Evolutionary conservation across 2,329 filamentous ascomycete genomes (phyloP).

Genomic region (Penicillium sp.): DNA sequence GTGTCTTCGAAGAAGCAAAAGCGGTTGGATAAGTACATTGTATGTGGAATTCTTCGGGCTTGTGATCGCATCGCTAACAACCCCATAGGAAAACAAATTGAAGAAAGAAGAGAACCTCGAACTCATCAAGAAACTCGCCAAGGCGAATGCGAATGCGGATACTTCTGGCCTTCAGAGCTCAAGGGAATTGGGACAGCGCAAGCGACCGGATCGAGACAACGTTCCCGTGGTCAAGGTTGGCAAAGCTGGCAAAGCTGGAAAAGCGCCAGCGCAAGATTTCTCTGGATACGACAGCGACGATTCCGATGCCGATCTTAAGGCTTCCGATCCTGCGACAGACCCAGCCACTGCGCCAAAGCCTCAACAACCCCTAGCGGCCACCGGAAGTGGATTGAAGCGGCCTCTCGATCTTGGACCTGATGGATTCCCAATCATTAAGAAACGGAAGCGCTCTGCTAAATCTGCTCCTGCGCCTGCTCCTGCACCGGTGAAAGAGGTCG

Average conservation of each 20-base stretch:
- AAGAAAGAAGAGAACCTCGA: slow-evolving; percentile 89
- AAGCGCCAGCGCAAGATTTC: slow-evolving; percentile 28
- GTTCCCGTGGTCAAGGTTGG: slow-evolving; percentile 1
- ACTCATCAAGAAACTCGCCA: slow-evolving; percentile 78
- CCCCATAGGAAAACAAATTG: slow-evolving; percentile 74
- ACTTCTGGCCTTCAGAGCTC: slow-evolving; percentile 79
- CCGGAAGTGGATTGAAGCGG: slow-evolving; percentile 80
- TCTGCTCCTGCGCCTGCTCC: slow-evolving; percentile 28
- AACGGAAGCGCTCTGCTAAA: slow-evolving; percentile 70
- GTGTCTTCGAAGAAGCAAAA: slow-evolving; percentile 67
- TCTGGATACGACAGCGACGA: slow-evolving; percentile 38
- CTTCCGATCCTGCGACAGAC: slow-evolving; percentile 19
- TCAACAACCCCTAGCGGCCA: slow-evolving; percentile 43
- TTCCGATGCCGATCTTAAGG: slow-evolving; percentile 30
- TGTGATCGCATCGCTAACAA: slow-evolving; percentile 15
- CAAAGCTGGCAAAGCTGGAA: slow-evolving; percentile 11
- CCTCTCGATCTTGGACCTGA: slow-evolving; percentile 78
- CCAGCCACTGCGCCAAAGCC: slow-evolving; percentile 43
- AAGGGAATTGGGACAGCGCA: slow-evolving; percentile 69
- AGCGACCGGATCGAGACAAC: slow-evolving; percentile 61
- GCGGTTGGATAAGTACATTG: slow-evolving; percentile 68
- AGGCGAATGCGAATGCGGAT: slow-evolving; percentile 74
- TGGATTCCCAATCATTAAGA: slow-evolving; percentile 79
- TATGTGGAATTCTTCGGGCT: slow-evolving; percentile 31
- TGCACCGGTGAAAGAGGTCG: slow-evolving; percentile 36